Percentiles rank a stretch among this genome's conserved stretches.
These are phyloP conservation scores for Hypoxylon crocopeplum DNA, from an alignment of 495 filamentous ascomycete genomes.

Conservation along the genomic window DNA sequence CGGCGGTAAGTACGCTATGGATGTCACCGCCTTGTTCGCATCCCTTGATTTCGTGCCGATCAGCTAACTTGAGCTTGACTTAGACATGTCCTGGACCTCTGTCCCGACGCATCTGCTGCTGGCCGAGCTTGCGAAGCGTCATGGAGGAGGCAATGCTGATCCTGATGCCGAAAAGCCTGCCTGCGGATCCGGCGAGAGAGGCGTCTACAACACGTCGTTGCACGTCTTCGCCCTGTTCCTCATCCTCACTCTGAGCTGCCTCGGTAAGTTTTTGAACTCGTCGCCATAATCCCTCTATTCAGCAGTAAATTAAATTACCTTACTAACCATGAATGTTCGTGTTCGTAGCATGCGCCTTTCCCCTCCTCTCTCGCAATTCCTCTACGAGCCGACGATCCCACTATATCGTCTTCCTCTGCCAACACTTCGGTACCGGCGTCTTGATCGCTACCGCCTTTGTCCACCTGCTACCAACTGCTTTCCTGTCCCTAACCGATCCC, in stretches of 20 bases:
- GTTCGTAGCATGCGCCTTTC: slow-evolving; percentile 63
- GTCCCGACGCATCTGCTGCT: slow-evolving; percentile 58
- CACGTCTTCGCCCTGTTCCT: slow-evolving; percentile 82
- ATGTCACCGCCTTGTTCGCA: not conserved
- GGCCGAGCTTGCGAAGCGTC: slow-evolving; percentile 58
- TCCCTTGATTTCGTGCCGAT: not conserved
- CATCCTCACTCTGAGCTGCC: slow-evolving; percentile 73
- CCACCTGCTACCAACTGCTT: slow-evolving; percentile 83
- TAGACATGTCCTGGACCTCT: slow-evolving; percentile 49
- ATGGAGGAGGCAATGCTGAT: slow-evolving; percentile 36
- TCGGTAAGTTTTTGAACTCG: slow-evolving; percentile 63
- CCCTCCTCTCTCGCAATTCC: slow-evolving; percentile 60
- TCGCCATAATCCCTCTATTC: no score
- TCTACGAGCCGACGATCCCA: slow-evolving; percentile 52
- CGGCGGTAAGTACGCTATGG: slow-evolving; percentile 12
- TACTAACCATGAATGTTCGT: no score
- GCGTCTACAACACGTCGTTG: slow-evolving; percentile 68
- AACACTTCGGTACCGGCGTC: slow-evolving; percentile 87
- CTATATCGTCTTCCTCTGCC: slow-evolving; percentile 72
- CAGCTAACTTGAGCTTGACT: not conserved
- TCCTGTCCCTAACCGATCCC: slow-evolving; percentile 77
- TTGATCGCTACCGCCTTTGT: slow-evolving; percentile 91
- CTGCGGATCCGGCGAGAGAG: slow-evolving; percentile 67
- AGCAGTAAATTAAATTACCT: no score
- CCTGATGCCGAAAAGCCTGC: slow-evolving; percentile 49